Conservation (phyloP, 2,329 filamentous ascomycete species). For the Calycina marina region DNA sequence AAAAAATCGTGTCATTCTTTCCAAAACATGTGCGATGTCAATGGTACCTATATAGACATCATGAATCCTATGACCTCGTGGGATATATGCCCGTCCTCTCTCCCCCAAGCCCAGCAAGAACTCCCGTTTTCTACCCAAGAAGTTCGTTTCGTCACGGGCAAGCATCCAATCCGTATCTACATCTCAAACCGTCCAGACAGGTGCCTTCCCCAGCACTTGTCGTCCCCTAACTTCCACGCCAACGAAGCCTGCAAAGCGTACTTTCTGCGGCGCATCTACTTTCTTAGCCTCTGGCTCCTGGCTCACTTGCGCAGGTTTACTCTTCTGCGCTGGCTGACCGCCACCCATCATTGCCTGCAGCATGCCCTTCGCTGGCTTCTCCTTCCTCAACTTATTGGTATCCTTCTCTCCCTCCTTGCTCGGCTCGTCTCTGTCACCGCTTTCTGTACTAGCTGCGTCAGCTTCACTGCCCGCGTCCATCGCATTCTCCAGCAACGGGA, state of each 20-base stretch:
- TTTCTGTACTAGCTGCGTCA: conserved; percentile 18
- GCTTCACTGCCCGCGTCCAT: conserved; percentile 13
- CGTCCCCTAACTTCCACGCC: conserved; percentile 59
- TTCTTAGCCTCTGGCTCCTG: conserved; percentile 14
- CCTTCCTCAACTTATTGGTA: conserved; percentile 15
- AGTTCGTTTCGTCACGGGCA: too few relatives aligned
- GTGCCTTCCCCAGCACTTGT: conserved; percentile 62
- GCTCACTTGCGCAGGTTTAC: conserved; percentile 9
- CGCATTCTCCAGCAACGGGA: conserved; percentile 42
- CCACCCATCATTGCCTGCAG: conserved; percentile 22
- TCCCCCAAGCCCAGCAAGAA: too few relatives aligned
- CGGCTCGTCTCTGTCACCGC: conserved; percentile 20
- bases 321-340: conserved; percentile 17
- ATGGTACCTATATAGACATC: too few relatives aligned
- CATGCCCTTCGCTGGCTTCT: conserved; percentile 23
- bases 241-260: conserved; percentile 64
- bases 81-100: too few relatives aligned
- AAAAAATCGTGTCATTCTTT: too few relatives aligned
- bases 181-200: conserved; percentile 46
- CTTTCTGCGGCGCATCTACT: conserved; percentile 29
- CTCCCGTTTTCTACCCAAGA: too few relatives aligned
- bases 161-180: too few relatives aligned
- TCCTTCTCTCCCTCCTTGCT: conserved; percentile 19
- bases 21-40: too few relatives aligned
- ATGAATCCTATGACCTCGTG: too few relatives aligned